Conservation (phyloP, 2,329 filamentous ascomycete genomes). For the Nigrograna mackinnonii region DNA sequence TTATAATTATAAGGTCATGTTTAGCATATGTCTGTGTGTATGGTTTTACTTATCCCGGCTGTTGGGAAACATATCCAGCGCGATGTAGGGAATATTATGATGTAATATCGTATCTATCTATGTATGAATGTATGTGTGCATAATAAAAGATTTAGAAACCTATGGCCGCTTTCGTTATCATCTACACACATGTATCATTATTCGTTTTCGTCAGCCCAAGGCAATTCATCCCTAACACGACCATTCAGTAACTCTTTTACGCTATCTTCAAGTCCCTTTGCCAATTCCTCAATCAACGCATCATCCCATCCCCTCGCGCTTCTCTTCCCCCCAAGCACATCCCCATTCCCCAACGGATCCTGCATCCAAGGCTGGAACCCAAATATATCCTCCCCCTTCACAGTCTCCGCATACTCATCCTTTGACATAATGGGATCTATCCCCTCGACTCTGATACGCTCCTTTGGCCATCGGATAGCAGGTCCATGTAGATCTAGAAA, state of each 20-base stretch:
- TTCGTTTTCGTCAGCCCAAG: constrained; percentile 31
- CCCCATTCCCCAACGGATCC: constrained; percentile 44
- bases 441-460: constrained; percentile 46
- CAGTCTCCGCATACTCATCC: constrained; percentile 38
- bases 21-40: too few relatives aligned
- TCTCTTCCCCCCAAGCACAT: constrained; percentile 43
- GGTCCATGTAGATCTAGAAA: constrained; percentile 46
- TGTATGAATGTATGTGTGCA: too few relatives aligned
- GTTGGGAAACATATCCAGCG: too few relatives aligned
- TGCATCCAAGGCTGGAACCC: constrained; percentile 42
- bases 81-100: too few relatives aligned
- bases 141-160: too few relatives aligned
- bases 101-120: too few relatives aligned
- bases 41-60: too few relatives aligned
- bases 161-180: too few relatives aligned
- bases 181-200: too few relatives aligned
- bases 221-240: constrained; percentile 20
- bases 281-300: constrained; percentile 15
- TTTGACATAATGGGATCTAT: constrained; percentile 49
- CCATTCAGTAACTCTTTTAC: constrained; percentile 31
- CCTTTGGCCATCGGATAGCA: constrained; percentile 47
- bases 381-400: constrained; percentile 38
- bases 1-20: too few relatives aligned
- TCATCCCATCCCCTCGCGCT: constrained; percentile 44
- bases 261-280: constrained; percentile 27